phyloP scores from a whole-genome alignment of 768 basidiomycete genomes.

The Tephrocybe sp. region DNA sequence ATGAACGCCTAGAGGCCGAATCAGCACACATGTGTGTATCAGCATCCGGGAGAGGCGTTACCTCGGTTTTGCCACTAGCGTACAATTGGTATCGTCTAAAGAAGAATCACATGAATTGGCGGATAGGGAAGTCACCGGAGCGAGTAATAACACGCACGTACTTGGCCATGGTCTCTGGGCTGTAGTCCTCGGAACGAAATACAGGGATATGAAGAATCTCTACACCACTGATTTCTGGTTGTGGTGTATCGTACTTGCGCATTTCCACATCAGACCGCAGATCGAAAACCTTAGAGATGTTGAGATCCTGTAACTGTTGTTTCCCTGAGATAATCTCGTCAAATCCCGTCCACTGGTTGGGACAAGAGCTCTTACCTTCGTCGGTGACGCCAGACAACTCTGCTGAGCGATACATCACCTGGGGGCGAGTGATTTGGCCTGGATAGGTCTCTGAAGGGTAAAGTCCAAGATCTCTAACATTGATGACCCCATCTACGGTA shows the following conservation, averaged over 20 bases:
- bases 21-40: not conserved
- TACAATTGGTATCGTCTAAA: conserved; percentile 69
- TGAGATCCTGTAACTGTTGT: conserved; percentile 52
- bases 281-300: conserved; percentile 70
- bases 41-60: conserved; percentile 17
- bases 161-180: conserved; percentile 82
- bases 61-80: conserved; percentile 79
- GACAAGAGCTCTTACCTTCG: conserved; percentile 45
- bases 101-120: conserved; percentile 23
- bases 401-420: conserved; percentile 63
- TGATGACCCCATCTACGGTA: conserved; percentile 67
- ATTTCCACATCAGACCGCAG: conserved; percentile 81
- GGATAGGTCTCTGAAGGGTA: conserved; percentile 47
- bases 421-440: conserved; percentile 53
- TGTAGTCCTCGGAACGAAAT: conserved; percentile 73
- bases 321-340: conserved; percentile 42
- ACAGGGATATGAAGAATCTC: conserved; percentile 62
- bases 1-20: conserved; percentile 60
- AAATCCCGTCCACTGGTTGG: not conserved
- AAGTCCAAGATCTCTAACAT: conserved; percentile 69
- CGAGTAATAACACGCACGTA: conserved; percentile 46
- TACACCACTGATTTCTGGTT: conserved; percentile 63
- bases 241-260: conserved; percentile 63
- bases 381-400: conserved; percentile 70
- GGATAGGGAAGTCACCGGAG: conserved; percentile 14